phyloP scores from a whole-genome alignment of 108 stramenopile species.

The Nannochloropsis gaditana region DNA sequence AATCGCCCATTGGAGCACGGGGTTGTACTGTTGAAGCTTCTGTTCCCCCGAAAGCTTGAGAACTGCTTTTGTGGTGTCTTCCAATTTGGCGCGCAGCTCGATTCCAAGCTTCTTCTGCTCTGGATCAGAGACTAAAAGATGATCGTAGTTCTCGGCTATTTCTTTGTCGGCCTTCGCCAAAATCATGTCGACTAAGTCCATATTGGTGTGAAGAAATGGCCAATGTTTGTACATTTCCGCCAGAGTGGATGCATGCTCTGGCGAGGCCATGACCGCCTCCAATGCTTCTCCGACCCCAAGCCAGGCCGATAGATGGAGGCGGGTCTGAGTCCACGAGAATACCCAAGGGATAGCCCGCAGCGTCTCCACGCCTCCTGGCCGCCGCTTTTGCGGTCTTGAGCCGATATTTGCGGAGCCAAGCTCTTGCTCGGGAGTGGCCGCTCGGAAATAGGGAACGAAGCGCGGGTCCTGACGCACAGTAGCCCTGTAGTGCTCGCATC shows the following conservation, averaged over 20 bases:
- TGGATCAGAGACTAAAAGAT: constrained; percentile 64
- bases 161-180: constrained; percentile 84
- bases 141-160: constrained; percentile 85
- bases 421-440: constrained; percentile 93
- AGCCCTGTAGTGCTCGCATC: constrained; percentile 72
- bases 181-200: constrained; percentile 89
- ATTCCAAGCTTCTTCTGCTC: constrained; percentile 62
- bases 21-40: constrained; percentile 70
- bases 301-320: constrained; percentile 90
- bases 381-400: constrained; percentile 85
- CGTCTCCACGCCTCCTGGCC: constrained; percentile 89
- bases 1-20: constrained; percentile 73
- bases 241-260: constrained; percentile 58
- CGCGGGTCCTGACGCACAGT: constrained; percentile 77
- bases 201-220: constrained; percentile 87
- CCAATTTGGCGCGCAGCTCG: constrained; percentile 70
- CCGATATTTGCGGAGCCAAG: constrained; percentile 83
- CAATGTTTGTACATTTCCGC: constrained; percentile 83
- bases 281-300: constrained; percentile 86
- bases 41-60: constrained; percentile 68
- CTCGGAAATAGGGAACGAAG: constrained; percentile 93
- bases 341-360: constrained; percentile 96
- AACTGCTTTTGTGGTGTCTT: constrained; percentile 70
- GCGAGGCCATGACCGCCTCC: constrained; percentile 18
- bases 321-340: constrained; percentile 94